These are phyloP conservation scores for Aureobasidium namibiae DNA, from an alignment of 2,329 filamentous ascomycete genomes.

Conservation along the genomic window DNA sequence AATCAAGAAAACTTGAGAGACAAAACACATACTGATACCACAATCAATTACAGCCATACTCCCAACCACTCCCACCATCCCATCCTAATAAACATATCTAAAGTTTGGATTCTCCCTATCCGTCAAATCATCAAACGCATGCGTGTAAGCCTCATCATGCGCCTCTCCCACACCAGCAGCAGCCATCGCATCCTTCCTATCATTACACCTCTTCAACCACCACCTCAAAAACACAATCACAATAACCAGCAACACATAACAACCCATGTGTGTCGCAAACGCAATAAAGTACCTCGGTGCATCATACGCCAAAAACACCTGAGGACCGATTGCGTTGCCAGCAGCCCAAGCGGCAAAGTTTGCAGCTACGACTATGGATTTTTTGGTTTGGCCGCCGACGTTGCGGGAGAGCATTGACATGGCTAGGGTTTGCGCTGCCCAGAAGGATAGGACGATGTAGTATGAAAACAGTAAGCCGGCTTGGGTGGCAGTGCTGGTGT, in stretches of 20 bases:
- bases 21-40: not conserved
- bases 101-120: conserved; percentile 24
- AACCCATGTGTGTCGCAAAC: conserved; percentile 61
- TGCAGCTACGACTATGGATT: conserved; percentile 56
- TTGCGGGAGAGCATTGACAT: conserved; percentile 59
- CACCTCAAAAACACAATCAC: conserved; percentile 28
- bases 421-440: conserved; percentile 47
- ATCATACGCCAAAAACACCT: conserved; percentile 55
- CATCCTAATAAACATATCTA: conserved; percentile 27
- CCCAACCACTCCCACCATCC: not conserved
- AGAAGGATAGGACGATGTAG: conserved; percentile 71
- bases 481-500: conserved; percentile 49
- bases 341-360: conserved; percentile 59
- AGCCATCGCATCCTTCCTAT: conserved; percentile 27
- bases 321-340: conserved; percentile 59
- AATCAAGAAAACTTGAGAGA: not conserved
- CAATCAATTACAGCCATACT: not conserved
- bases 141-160: conserved; percentile 16
- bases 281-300: conserved; percentile 60
- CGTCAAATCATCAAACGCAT: conserved; percentile 26
- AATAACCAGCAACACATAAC: conserved; percentile 45
- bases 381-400: conserved; percentile 66
- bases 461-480: conserved; percentile 63
- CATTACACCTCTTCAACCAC: conserved; percentile 35
- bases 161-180: conserved; percentile 20